Evolutionary conservation across 352 stramenopile genomes (phyloP).

Genomic region (Globisporangium paroecandrum): DNA sequence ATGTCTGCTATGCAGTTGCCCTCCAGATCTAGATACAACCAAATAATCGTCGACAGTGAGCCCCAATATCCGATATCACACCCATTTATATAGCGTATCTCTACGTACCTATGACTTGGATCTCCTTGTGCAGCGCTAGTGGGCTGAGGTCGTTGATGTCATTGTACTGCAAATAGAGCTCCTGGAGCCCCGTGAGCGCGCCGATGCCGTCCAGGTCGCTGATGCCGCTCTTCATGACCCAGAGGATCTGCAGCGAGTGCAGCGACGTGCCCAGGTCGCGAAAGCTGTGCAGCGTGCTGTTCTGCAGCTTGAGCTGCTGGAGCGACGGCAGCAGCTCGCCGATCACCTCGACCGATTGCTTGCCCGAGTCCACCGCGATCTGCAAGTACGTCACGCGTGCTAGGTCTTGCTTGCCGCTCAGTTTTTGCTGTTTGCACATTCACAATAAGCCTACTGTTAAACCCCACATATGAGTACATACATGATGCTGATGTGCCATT

Average conservation of each 20-base stretch:
- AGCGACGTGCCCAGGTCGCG: conserved; percentile 82
- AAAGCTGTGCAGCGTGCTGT: conserved; percentile 72
- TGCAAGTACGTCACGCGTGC: conserved; percentile 48
- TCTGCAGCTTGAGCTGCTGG: conserved; percentile 53
- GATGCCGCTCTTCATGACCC: conserved; percentile 61
- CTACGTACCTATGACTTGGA: conserved; percentile 63
- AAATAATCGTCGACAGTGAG: background rate
- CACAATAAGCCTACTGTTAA: background rate
- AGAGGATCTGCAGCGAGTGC: conserved; percentile 60
- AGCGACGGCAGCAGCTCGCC: conserved; percentile 75
- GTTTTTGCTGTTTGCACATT: conserved; percentile 36
- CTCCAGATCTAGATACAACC: conserved; percentile 46
- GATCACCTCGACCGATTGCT: conserved; percentile 81
- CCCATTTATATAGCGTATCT: background rate
- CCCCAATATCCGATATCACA: background rate
- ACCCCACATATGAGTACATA: background rate
- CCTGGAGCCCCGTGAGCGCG: conserved; percentile 67
- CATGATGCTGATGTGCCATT: background rate
- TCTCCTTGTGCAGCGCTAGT: conserved; percentile 81
- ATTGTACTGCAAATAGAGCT: conserved; percentile 81
- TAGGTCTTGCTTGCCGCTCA: conserved; percentile 62
- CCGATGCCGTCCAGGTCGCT: conserved; percentile 84
- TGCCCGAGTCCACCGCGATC: conserved; percentile 68
- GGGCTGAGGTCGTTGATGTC: conserved; percentile 75
- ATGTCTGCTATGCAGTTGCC: conserved; percentile 70